Conservation (phyloP, 2,329 filamentous ascomycete genomes). For the Grosmannia clavigera region DNA sequence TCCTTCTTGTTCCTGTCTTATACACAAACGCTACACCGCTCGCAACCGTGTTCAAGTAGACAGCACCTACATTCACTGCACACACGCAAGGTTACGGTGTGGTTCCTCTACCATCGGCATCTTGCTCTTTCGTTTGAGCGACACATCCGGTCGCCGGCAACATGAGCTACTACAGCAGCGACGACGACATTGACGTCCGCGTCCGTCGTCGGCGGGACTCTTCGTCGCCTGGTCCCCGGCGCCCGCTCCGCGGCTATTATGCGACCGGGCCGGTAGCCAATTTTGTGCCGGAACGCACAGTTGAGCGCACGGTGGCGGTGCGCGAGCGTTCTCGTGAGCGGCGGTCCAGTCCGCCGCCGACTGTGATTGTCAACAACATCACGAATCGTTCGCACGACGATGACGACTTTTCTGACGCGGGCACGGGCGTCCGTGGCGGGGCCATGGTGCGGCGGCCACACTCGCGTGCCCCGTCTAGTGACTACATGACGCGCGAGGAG, state of each 20-base stretch:
- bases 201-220: conserved; percentile 25
- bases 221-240: conserved; percentile 21
- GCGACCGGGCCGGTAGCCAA: conserved; percentile 25
- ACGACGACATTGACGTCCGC: conserved; percentile 42
- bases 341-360: conserved; percentile 28
- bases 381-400: conserved; percentile 29
- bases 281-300: conserved; percentile 26
- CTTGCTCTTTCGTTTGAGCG: background rate
- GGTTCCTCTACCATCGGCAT: background rate
- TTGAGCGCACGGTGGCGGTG: conserved; percentile 28
- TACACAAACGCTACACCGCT: no score
- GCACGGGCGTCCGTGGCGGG: conserved; percentile 11
- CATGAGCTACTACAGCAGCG: conserved; percentile 30
- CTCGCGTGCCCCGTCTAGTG: conserved; percentile 12
- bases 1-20: background rate
- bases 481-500: conserved; percentile 29
- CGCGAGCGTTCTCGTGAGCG: conserved; percentile 34
- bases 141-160: background rate
- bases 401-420: conserved; percentile 19
- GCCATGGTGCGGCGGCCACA: conserved; percentile 16
- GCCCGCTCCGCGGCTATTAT: conserved; percentile 26
- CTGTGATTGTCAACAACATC: conserved; percentile 46
- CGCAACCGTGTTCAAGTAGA: background rate
- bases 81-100: background rate
- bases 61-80: background rate